A percentile compares a stretch with the other conserved stretches of the same genome.
These are phyloP conservation scores for Cystobasidium ongulense DNA, from an alignment of 768 basidiomycete genomes.

Conservation along the genomic window DNA sequence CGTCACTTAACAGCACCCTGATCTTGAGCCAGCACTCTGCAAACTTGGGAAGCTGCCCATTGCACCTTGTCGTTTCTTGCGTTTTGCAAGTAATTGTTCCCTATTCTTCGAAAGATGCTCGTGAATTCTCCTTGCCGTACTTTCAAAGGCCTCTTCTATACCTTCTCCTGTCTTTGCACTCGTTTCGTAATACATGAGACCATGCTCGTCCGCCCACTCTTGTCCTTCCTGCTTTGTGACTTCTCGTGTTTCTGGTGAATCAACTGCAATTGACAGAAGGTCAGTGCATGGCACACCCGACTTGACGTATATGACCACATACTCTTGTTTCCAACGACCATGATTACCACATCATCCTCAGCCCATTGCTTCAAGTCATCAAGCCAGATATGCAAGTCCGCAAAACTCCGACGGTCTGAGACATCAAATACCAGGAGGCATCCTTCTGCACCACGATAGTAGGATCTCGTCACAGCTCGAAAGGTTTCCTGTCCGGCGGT, in stretches of 20 bases:
- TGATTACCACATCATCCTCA: conserved; percentile 70
- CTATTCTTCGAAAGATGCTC: conserved; percentile 6
- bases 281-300: too few relatives aligned
- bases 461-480: conserved; percentile 46
- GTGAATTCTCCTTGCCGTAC: conserved; percentile 23
- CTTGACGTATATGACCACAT: too few relatives aligned
- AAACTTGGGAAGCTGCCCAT: conserved; percentile 23
- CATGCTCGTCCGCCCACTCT: conserved; percentile 36
- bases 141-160: conserved; percentile 38
- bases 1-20: conserved; percentile 1
- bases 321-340: conserved; percentile 60
- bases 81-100: conserved; percentile 2
- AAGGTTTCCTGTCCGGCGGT: conserved; percentile 34
- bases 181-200: conserved; percentile 38
- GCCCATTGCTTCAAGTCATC: conserved; percentile 84
- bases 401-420: conserved; percentile 64
- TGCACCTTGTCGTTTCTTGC: conserved; percentile 21
- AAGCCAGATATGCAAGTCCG: conserved; percentile 76
- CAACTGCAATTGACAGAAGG: background rate
- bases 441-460: conserved; percentile 80
- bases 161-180: conserved; percentile 38
- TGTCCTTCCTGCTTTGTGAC: conserved; percentile 31
- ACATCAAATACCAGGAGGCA: conserved; percentile 48
- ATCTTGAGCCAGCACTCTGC: background rate
- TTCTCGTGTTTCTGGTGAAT: conserved; percentile 33